Conservation (phyloP, 2,329 filamentous ascomycete species). For the Blastomyces silverae region DNA sequence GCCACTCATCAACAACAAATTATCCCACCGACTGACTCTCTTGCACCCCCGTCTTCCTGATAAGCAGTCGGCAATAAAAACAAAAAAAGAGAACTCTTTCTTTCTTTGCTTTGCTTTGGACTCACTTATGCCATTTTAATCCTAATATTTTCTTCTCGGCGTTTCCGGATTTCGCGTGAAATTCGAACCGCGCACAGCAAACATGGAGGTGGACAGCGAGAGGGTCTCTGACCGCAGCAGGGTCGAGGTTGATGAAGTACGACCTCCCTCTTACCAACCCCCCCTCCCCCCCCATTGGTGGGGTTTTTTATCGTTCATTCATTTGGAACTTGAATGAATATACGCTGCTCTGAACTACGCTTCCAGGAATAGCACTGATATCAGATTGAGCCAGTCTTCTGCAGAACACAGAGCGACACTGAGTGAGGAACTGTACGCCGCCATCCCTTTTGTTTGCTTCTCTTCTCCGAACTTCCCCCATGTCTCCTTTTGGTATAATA, state of each 20-base stretch:
- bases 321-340: neutral
- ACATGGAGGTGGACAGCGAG: constrained; percentile 1
- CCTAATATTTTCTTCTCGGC: neutral
- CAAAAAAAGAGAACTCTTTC: neutral
- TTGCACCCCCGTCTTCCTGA: neutral
- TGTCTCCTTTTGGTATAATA: neutral
- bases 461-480: neutral
- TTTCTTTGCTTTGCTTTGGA: neutral
- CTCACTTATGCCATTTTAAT: neutral
- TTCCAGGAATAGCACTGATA: neutral
- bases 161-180: neutral
- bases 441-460: neutral
- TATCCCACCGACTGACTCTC: neutral
- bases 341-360: neutral
- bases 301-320: neutral
- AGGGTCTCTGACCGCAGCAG: neutral
- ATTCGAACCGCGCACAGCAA: neutral
- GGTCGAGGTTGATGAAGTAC: constrained; percentile 9
- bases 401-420: constrained; percentile 1
- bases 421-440: constrained; percentile 6
- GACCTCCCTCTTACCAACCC: neutral
- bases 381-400: constrained; percentile 11
- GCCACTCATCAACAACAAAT: neutral
- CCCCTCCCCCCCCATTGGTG: too few species aligned
- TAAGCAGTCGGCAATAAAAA: too few species aligned